Percentiles rank a stretch among this genome's conserved stretches.
Evolutionary conservation across 176 grass and related monocot genomes (phyloP).

Genomic region (Carex cristatella): DNA sequence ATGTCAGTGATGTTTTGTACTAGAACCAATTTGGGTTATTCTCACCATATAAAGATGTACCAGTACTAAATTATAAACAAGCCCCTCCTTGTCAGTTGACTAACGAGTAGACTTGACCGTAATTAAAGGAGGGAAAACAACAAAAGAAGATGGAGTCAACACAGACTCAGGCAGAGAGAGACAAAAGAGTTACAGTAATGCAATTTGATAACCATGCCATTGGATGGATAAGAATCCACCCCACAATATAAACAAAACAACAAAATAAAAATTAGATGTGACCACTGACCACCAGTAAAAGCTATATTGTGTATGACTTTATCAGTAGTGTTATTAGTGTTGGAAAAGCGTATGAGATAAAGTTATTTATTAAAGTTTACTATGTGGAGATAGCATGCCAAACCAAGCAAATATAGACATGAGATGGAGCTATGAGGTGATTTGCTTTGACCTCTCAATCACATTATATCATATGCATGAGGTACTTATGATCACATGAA

Average conservation of each 20-base stretch:
- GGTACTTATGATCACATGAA: too few species aligned
- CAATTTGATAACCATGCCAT: not conserved
- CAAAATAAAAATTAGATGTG: not conserved
- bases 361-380: not conserved
- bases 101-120: not conserved
- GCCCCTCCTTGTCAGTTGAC: not conserved
- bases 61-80: not conserved
- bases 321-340: not conserved
- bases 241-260: not conserved
- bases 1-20: not conserved
- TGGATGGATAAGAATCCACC: constrained; percentile 1
- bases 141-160: not conserved
- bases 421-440: too few species aligned
- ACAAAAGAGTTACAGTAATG: not conserved
- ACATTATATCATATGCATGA: too few species aligned
- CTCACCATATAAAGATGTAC: not conserved
- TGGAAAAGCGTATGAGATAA: not conserved
- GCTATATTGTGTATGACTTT: not conserved
- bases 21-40: not conserved
- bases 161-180: not conserved
- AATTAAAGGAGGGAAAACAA: not conserved
- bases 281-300: not conserved
- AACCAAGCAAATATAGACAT: too few species aligned
- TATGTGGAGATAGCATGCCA: not conserved
- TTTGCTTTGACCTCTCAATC: too few species aligned